Evolutionary conservation across 345 rosid species (phyloP).

Genomic region (Tarenaya hassleriana): DNA sequence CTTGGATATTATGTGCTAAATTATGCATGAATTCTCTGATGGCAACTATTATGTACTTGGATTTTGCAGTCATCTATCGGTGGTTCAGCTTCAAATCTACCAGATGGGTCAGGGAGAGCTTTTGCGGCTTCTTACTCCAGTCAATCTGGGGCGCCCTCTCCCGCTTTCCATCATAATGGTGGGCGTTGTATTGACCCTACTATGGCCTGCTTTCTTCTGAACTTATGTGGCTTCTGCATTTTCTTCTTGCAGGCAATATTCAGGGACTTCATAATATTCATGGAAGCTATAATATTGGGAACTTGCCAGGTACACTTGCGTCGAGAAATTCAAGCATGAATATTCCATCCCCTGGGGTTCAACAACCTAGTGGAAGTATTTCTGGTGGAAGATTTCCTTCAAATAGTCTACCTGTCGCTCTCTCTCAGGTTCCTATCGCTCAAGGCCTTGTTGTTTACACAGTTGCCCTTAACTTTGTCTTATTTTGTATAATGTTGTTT

Average conservation of each 20-base stretch:
- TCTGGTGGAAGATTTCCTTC: slow-evolving; percentile 82
- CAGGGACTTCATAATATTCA: slow-evolving; percentile 89
- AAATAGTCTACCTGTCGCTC: slow-evolving; percentile 80
- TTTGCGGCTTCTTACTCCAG: slow-evolving; percentile 81
- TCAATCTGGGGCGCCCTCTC: slow-evolving; percentile 89
- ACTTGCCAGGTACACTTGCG: slow-evolving; percentile 76
- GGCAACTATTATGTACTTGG: slow-evolving; percentile 13
- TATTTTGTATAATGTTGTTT: slow-evolving; percentile 17
- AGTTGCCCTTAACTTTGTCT: neutral
- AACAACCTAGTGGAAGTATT: slow-evolving; percentile 85
- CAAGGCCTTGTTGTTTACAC: neutral
- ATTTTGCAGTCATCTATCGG: slow-evolving; percentile 76
- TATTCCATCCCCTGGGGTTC: slow-evolving; percentile 74
- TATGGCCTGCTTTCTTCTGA: slow-evolving; percentile 8
- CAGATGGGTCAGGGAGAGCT: slow-evolving; percentile 68
- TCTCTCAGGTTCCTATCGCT: slow-evolving; percentile 66
- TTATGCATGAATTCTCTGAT: neutral
- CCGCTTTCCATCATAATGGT: slow-evolving; percentile 75
- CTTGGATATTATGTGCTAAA: neutral
- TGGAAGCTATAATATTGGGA: slow-evolving; percentile 87
- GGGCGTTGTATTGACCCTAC: slow-evolving; percentile 20
- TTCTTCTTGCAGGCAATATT: slow-evolving; percentile 51
- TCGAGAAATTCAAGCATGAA: slow-evolving; percentile 84
- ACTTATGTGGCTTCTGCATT: slow-evolving; percentile 5
- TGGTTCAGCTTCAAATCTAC: slow-evolving; percentile 84